Evolutionary conservation across 345 rosid genomes (phyloP), one percentile per base, ranked within the genome.

Genomic region (Syzygium aromaticum): DNA sequence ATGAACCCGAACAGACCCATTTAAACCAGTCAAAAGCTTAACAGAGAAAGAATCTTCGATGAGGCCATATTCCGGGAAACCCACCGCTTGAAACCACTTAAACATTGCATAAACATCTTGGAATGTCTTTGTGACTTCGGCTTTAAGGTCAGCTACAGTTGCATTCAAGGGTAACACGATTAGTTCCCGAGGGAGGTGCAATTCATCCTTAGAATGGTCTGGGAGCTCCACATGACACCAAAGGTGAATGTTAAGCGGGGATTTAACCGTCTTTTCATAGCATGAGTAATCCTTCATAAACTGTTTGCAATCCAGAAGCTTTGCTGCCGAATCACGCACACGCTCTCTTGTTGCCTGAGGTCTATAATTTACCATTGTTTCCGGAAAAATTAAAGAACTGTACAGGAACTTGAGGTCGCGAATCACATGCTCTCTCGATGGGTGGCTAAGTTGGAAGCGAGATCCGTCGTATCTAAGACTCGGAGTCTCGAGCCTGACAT

Each of bases 301-400:
- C 56, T 95, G 95, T 87, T 96, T 95, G 90, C 98, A 94, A 86
- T 96, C 98, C 14, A 95, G 91, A 88, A 96, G 92, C 88, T 91
- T 96, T 51, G 90, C 90, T 51, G 93, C 95, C 10, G 93, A 90
- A 52, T 92, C 94, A 27, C 85, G 87, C 92, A 92, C 84, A 4
- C 54, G 52, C 49, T 92, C 91, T 84, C 90, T 89, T 33, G 91
- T 90, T 11, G 89, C 89, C 30, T 86, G 91, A 80, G 92, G 90
- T 80, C 91, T 88, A 63, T 86, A 89, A 85, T 88, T 78, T 49
- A 80, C 86, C 88, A 89, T 88, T 22, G 89, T 91, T 89, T 89
- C 92, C 57, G 95, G 96, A 85, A 91, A 89, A 61, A 96, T 85
- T 88, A 96, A 88, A 28, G 91, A 92, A 78, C 92, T 94, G 27